Base-by-base conservation (phyloP, 116 monocot genomes). In the Cymodocea nodosa region DNA sequence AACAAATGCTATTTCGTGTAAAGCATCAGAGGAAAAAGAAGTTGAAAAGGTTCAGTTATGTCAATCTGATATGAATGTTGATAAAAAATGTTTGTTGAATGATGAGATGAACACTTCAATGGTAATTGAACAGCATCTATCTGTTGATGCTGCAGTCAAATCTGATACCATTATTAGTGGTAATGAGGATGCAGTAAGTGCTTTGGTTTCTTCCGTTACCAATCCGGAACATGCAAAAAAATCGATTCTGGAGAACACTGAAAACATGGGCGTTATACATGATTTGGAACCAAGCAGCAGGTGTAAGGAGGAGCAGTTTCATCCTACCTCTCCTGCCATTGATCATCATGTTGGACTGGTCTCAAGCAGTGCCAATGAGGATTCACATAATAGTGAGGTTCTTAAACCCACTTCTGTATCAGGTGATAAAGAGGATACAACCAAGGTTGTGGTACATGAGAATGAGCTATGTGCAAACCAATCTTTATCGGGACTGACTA, bases 221-320 rank as follows among this genome's bases (percentile, higher is more conserved):
- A 62, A 12, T 62, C n/a, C 62, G 1, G 65, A 51, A 65, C 23
- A n/a, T 51, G 50, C 19, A 18, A 62, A 62, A 18, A 65, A 65
- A 50, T 49, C 24, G 65, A 50, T 50, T 17, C 62, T 39, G 5
- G 19, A 37, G 19, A 62, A 67, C 13, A 67, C 35, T 15, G 51
- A 67, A 1, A 17, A 62, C 10, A n/a, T 35, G 7, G 68, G 18
- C 23, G 64, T 20, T 2, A 51, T 13, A 36, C 51, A 24, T 75
- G 37, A 57, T 17, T 64, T 51, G 15, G 70, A 66, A 56, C 59
- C 37, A 48, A 37, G 61, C 65, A 59, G 65, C 18, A 68, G 25
- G 66, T 73, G 73, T 57, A 68, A 48, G 24, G 76, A 72, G 49
- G 76, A 74, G 49, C 67, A 50, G 13, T 2, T 30, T 23, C 48